These are phyloP conservation scores for Penicillium daleae DNA, from an alignment of 495 filamentous ascomycete genomes.

Conservation along the genomic window DNA sequence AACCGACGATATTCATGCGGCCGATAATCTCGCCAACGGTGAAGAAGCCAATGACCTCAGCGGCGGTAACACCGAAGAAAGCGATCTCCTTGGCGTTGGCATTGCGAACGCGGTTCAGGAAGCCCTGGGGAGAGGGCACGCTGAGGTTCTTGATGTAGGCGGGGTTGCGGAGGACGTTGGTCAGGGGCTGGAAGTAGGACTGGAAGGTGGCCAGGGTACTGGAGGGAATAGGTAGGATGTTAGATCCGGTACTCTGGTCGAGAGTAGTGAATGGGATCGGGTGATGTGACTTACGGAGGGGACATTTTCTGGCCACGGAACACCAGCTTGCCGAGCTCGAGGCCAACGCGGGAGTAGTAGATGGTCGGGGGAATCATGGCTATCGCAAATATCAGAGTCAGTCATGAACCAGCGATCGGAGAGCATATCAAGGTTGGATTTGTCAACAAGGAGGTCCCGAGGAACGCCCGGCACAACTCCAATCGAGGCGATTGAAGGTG, in stretches of 20 bases:
- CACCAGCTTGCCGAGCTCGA: constrained; percentile 85
- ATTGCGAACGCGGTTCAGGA: constrained; percentile 69
- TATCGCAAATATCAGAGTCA: constrained; percentile 45
- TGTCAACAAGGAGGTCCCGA: constrained; percentile 31
- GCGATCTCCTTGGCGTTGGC: constrained; percentile 68
- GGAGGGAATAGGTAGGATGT: constrained; percentile 14
- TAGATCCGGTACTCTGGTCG: constrained; percentile 16
- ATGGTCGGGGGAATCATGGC: constrained; percentile 82
- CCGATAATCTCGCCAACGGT: constrained; percentile 97
- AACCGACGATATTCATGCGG: constrained; percentile 89
- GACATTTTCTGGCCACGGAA: constrained; percentile 88
- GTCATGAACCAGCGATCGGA: constrained; percentile 21
- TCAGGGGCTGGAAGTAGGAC: constrained; percentile 76
- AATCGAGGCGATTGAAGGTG: constrained; percentile 17
- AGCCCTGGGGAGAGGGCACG: constrained; percentile 47
- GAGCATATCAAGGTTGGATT: constrained; percentile 10
- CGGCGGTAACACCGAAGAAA: constrained; percentile 72
- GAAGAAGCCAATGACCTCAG: constrained; percentile 96
- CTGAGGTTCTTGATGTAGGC: constrained; percentile 48
- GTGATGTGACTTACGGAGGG: constrained; percentile 75
- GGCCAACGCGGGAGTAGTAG: constrained; percentile 88
- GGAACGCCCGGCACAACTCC: constrained; percentile 7
- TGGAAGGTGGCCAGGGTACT: constrained; percentile 83
- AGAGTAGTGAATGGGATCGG: not conserved
- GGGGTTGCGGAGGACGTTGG: constrained; percentile 71